Percentiles rank a stretch among this genome's conserved stretches.
These are phyloP conservation scores for Phlegmacium glaucopus DNA, from an alignment of 768 basidiomycete species.

Conservation along the genomic window DNA sequence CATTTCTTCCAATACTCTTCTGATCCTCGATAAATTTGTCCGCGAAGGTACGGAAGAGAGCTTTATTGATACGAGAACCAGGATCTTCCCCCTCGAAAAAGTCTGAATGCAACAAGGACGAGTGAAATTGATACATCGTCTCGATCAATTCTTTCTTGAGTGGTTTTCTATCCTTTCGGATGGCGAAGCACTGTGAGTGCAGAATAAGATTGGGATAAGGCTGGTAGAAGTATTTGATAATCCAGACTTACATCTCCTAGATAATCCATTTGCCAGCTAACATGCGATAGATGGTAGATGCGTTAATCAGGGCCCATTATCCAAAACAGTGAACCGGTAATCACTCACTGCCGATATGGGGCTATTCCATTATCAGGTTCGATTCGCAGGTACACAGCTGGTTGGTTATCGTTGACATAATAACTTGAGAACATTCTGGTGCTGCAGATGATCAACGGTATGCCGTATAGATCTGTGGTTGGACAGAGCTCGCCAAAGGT, in stretches of 20 bases:
- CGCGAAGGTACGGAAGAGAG: constrained; percentile 7
- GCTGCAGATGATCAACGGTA: constrained; percentile 10
- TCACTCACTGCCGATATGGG: constrained; percentile 7
- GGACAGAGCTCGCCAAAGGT: constrained; percentile 14
- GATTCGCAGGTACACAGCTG: constrained; percentile 12
- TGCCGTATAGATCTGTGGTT: constrained; percentile 10
- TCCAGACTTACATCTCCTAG: constrained; percentile 7
- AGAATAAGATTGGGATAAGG: too few species aligned
- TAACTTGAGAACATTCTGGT: not conserved
- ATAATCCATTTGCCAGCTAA: constrained; percentile 10
- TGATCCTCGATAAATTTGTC: constrained; percentile 3
- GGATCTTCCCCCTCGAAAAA: constrained; percentile 6
- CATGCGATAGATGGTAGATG: not conserved
- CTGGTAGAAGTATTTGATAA: too few species aligned
- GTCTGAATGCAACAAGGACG: not conserved
- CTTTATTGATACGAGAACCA: constrained; percentile 5
- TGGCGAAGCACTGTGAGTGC: constrained; percentile 13
- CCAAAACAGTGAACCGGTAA: not conserved
- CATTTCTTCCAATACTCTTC: not conserved
- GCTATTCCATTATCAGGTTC: constrained; percentile 10
- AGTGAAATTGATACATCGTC: constrained; percentile 14
- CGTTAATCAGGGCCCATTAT: too few species aligned
- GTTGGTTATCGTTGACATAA: constrained; percentile 9
- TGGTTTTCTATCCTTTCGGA: constrained; percentile 13
- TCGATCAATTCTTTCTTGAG: constrained; percentile 10